Evolutionary conservation across 495 filamentous ascomycete genomes (phyloP).

Genomic region (Trichoderma parareesei): DNA sequence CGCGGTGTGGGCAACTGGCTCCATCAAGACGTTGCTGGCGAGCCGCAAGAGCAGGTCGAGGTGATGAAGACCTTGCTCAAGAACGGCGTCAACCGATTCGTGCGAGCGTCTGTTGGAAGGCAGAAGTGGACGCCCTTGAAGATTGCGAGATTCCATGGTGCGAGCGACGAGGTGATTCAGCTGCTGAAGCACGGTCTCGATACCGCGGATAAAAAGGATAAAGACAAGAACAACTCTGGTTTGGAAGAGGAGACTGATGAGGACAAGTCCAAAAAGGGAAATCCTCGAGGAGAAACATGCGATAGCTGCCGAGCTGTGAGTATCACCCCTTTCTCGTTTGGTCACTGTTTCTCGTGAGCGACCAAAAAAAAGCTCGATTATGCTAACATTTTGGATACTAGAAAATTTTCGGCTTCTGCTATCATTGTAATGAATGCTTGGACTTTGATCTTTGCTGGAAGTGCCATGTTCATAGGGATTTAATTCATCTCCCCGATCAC

Average conservation of each 20-base stretch:
- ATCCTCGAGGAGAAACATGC: neutral
- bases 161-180: neutral
- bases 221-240: neutral
- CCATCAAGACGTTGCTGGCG: neutral
- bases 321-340: neutral
- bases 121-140: conserved; percentile 12
- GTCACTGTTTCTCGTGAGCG: too few relatives aligned
- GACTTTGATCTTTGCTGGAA: neutral
- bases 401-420: neutral
- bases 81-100: conserved; percentile 14
- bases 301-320: neutral
- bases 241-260: neutral
- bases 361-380: too few relatives aligned
- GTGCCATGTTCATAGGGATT: neutral
- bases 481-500: neutral
- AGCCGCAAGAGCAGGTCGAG: conserved; percentile 2
- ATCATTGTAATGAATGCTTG: neutral
- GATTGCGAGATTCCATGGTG: conserved; percentile 10
- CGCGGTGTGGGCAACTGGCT: conserved; percentile 10
- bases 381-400: neutral
- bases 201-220: neutral
- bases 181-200: neutral
- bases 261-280: neutral
- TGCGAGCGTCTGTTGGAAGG: conserved; percentile 2
- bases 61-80: conserved; percentile 15